Evolutionary conservation across 345 rosid species (phyloP), one percentile per base, ranked within the genome.

Genomic region (Populus alba): DNA sequence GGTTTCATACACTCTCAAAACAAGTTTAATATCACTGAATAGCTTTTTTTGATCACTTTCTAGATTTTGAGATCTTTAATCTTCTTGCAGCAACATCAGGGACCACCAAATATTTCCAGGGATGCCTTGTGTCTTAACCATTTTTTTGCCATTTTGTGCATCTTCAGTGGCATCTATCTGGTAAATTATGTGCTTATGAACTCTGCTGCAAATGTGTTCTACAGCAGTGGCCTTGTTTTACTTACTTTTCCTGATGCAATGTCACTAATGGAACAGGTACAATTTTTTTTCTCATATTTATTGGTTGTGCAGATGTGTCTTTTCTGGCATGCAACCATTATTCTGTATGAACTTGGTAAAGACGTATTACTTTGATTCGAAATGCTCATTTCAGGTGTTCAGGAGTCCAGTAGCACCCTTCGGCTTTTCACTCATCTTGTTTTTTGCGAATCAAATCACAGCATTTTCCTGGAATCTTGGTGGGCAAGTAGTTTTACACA

Each of bases 211-310:
- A 92, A 83, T 81, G 90, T 91, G 73, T 92, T 94, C 89, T 80
- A 90, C 86, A 83, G 85, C 78, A 85, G 89, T 22, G 97, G 94
- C 82, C 91, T 88, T 80, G 90, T 87, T 71, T 82, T 91, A 85
- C 85, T 91, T 84, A 97, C 97, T 73, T 94, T 94, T 83, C 91
- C 94, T 49, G 99, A 97, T 86, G 97, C 91, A 5, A 79, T 94
- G 88, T 91, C 97, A 72, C 88, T 94, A 29, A 84, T 91, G 90
- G 99, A 97, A 75, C 99, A 90, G 98, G 99, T 94, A 53, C 17
- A 72, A 27, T 70, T 85, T 23, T 10, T 41, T 71, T 61, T 66
- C 27, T 66, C 62, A 16, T 27, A 69, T 29, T 27, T 53, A 62
- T 71, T 76, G 67, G 35, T 80, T 17, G 6, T 71, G 39, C 62